Evolutionary conservation across 2,329 filamentous ascomycete species (phyloP).

Genomic region (Metarhizium album): DNA sequence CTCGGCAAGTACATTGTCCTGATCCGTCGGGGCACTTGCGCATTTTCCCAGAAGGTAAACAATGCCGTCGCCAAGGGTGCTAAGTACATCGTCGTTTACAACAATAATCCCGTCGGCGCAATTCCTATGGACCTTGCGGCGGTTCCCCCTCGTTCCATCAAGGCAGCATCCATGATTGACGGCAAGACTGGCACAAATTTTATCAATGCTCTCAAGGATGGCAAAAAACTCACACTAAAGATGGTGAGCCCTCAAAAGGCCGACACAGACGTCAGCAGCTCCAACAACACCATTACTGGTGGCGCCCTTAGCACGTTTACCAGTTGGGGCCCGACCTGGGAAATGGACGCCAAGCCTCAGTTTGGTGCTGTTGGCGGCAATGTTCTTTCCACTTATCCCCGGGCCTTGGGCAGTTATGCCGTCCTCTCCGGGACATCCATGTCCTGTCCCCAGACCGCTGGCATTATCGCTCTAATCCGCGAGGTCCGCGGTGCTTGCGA

Average conservation of each 20-base stretch:
- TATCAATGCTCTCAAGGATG: slow-evolving; percentile 31
- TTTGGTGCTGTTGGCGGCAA: slow-evolving; percentile 44
- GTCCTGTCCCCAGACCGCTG: slow-evolving; percentile 46
- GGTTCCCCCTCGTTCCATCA: slow-evolving; percentile 17
- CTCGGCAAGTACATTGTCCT: slow-evolving; percentile 48
- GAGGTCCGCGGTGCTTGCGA: slow-evolving; percentile 40
- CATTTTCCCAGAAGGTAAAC: slow-evolving; percentile 41
- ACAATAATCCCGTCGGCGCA: slow-evolving; percentile 39
- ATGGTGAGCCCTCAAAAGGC: slow-evolving; percentile 32
- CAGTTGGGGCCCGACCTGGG: slow-evolving; percentile 51
- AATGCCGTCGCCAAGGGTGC: slow-evolving; percentile 45
- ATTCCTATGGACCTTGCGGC: slow-evolving; percentile 20
- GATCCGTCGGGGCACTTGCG: slow-evolving; percentile 47
- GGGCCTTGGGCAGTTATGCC: slow-evolving; percentile 34
- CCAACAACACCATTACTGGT: slow-evolving; percentile 23
- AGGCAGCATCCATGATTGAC: slow-evolving; percentile 31
- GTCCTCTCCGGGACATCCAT: slow-evolving; percentile 49
- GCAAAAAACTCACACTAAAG: slow-evolving; percentile 31
- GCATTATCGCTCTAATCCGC: slow-evolving; percentile 41
- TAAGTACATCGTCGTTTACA: slow-evolving; percentile 52
- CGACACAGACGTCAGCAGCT: slow-evolving; percentile 20
- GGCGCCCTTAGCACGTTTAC: slow-evolving; percentile 43
- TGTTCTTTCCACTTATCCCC: slow-evolving; percentile 47
- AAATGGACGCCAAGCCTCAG: slow-evolving; percentile 46
- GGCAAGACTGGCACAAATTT: slow-evolving; percentile 31